Percentiles rank a stretch among this genome's conserved stretches.
phyloP scores from a whole-genome alignment of 169 alveolate genomes.

The Eimeria nieschulzi region DNA sequence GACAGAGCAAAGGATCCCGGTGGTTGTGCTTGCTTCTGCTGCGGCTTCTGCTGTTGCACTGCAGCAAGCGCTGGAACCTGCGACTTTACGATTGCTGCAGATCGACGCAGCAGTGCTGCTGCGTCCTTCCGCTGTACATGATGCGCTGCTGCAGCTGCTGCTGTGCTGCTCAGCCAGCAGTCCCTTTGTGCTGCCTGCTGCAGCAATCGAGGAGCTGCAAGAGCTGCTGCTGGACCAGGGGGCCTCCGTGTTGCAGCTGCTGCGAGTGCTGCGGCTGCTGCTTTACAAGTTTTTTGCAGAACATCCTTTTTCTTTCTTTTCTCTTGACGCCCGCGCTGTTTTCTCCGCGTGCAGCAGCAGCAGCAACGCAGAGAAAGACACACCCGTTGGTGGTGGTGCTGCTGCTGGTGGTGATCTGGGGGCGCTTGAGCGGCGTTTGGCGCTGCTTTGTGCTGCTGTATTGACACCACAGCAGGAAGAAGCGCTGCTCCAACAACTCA shows the following conservation, averaged over 20 bases:
- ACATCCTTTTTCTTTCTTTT: constrained; percentile 63
- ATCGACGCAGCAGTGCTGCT: constrained; percentile 66
- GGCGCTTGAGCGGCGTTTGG: constrained; percentile 25
- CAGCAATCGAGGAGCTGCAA: constrained; percentile 56
- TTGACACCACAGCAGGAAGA: constrained; percentile 56
- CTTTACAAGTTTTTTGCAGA: constrained; percentile 36
- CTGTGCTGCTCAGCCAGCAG: constrained; percentile 64
- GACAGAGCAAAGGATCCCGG: constrained; percentile 27
- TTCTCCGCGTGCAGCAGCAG: constrained; percentile 29
- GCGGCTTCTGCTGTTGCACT: constrained; percentile 47
- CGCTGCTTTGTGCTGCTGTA: constrained; percentile 60
- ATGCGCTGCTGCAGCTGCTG: constrained; percentile 69
- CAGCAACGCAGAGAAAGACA: background rate
- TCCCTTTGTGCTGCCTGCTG: constrained; percentile 62
- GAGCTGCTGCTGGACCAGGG: constrained; percentile 55
- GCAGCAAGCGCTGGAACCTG: constrained; percentile 64
- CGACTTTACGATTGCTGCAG: constrained; percentile 40
- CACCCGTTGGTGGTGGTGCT: background rate
- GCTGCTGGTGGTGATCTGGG: background rate
- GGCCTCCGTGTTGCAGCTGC: constrained; percentile 70
- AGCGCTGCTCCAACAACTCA: constrained; percentile 46
- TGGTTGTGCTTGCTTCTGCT: constrained; percentile 52
- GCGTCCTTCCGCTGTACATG: constrained; percentile 70
- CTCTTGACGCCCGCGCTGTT: constrained; percentile 38
- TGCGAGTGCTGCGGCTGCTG: constrained; percentile 17